phyloP scores from a whole-genome alignment of 2,329 filamentous ascomycete genomes.

The Botryotinia narcissicola region DNA sequence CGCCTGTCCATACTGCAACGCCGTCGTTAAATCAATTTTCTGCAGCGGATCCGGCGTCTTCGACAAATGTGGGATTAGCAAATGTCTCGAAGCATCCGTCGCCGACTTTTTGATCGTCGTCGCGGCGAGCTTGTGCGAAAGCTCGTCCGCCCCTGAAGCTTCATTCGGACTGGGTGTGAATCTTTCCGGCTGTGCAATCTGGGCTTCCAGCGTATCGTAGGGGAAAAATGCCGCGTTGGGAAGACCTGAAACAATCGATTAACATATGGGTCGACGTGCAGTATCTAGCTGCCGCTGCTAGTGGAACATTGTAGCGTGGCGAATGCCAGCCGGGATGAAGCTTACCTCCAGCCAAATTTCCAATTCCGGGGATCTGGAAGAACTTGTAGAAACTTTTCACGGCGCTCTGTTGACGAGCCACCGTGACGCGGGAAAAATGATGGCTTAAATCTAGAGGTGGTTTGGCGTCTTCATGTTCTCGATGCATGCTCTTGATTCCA shows the following conservation, averaged over 20 bases:
- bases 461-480: slow-evolving; percentile 23
- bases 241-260: slow-evolving; percentile 50
- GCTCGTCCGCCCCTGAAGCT: slow-evolving; percentile 18
- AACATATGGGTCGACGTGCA: slow-evolving; percentile 20
- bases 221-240: slow-evolving; percentile 82
- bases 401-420: slow-evolving; percentile 59
- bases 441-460: slow-evolving; percentile 73
- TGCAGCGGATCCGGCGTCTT: slow-evolving; percentile 55
- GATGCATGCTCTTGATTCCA: slow-evolving; percentile 19
- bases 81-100: slow-evolving; percentile 43
- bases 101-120: slow-evolving; percentile 32
- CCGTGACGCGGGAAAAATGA: slow-evolving; percentile 70
- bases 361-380: slow-evolving; percentile 63
- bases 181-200: slow-evolving; percentile 69
- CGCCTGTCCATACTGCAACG: slow-evolving; percentile 83
- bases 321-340: slow-evolving; percentile 21
- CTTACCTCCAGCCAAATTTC: slow-evolving; percentile 61
- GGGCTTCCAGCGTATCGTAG: slow-evolving; percentile 85
- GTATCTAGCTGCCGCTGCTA: not conserved
- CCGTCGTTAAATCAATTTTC: slow-evolving; percentile 77
- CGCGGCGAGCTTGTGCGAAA: slow-evolving; percentile 41
- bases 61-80: slow-evolving; percentile 71
- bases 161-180: slow-evolving; percentile 68
- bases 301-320: not conserved
- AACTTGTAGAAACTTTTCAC: slow-evolving; percentile 88